Percentiles rank a stretch among this genome's conserved stretches.
These are phyloP conservation scores for Pezicula rhizophila DNA, from an alignment of 2,329 filamentous ascomycete genomes.

Conservation along the genomic window DNA sequence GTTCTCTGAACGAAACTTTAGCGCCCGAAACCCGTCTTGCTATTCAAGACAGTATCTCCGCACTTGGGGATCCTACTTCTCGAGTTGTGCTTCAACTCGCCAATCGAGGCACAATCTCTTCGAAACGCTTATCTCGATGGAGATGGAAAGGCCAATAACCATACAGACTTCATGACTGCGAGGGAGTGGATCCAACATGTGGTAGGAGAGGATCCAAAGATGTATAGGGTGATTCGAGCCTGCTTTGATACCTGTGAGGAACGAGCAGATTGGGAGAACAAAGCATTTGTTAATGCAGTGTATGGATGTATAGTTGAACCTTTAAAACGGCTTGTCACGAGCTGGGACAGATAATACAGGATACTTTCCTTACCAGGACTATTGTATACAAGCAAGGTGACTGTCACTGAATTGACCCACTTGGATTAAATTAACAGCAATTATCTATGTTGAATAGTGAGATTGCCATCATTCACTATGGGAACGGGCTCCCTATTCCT, in stretches of 20 bases:
- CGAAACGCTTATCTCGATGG: neutral
- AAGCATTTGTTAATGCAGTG: neutral
- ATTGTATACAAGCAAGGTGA: too few species aligned
- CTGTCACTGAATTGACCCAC: too few species aligned
- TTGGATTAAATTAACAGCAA: too few species aligned
- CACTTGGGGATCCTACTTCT: constrained; percentile 5
- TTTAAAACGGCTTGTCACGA: neutral
- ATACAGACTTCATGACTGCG: constrained; percentile 1
- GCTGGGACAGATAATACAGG: too few species aligned
- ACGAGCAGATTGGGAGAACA: neutral
- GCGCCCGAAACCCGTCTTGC: neutral
- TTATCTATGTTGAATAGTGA: too few species aligned
- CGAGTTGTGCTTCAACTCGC: constrained; percentile 3
- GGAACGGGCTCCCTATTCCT: too few species aligned
- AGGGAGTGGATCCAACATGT: neutral
- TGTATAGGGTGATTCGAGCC: neutral
- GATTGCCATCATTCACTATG: too few species aligned
- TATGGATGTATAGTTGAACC: neutral
- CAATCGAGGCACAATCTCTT: constrained; percentile 1
- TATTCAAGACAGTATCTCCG: neutral
- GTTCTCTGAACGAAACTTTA: neutral
- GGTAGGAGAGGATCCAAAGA: neutral
- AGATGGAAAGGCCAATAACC: neutral
- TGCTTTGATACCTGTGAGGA: neutral
- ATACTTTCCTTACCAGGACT: too few species aligned